Conservation (phyloP, 345 rosid genomes). For the Heritiera littoralis region DNA sequence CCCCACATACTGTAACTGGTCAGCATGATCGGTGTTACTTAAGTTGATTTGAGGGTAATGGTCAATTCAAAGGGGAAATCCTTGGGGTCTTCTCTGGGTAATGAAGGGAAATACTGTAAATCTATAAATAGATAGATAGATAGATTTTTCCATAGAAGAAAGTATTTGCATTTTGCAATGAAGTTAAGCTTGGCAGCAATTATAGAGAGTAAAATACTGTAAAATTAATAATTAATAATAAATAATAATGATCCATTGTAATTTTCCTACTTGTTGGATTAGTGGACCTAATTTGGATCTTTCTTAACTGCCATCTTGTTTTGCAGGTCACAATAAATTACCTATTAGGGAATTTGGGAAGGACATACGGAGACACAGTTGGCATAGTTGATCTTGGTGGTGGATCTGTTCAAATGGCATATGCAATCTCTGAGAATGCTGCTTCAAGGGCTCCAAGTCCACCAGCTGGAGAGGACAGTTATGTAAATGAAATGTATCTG, state of each 20-base stretch:
- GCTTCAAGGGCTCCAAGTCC: slow-evolving; percentile 74
- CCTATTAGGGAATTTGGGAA: slow-evolving; percentile 77
- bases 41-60: background rate
- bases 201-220: background rate
- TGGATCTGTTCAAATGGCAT: slow-evolving; percentile 99
- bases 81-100: background rate
- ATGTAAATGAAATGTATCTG: slow-evolving; percentile 75
- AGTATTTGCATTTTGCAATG: background rate
- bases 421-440: slow-evolving; percentile 79
- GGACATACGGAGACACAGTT: slow-evolving; percentile 67
- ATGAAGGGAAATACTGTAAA: background rate
- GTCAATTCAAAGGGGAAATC: slow-evolving; percentile 1
- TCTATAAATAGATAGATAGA: too few relatives aligned
- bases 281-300: background rate
- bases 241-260: background rate
- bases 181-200: background rate
- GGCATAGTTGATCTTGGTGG: slow-evolving; percentile 99
- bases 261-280: background rate
- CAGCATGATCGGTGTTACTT: background rate
- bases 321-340: slow-evolving; percentile 93
- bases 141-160: background rate
- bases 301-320: slow-evolving; percentile 12
- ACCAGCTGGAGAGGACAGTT: slow-evolving; percentile 72
- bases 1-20: background rate
- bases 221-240: background rate